These are phyloP conservation scores for Calonectria leucothoes DNA, from an alignment of 2,329 filamentous ascomycete genomes.

Conservation along the genomic window DNA sequence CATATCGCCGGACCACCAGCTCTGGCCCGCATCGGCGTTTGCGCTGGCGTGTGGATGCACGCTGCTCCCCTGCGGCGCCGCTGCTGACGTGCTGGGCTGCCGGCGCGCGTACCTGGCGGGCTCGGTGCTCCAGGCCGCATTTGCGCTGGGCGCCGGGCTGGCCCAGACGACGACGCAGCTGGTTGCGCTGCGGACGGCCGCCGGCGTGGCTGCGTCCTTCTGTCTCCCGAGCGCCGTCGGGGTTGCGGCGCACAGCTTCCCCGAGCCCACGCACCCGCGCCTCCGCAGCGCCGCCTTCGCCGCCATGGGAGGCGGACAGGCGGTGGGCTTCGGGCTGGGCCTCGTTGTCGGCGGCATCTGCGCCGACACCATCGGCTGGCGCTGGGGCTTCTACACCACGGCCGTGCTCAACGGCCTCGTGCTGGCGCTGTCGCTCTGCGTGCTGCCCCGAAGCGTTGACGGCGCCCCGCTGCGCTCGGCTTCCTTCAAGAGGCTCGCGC, in stretches of 20 bases:
- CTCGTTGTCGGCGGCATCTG: slow-evolving; percentile 29
- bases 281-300: background rate
- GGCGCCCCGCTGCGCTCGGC: background rate
- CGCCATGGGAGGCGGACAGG: slow-evolving; percentile 39
- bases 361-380: background rate
- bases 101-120: background rate
- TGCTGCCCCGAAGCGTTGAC: background rate
- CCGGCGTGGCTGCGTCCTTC: background rate
- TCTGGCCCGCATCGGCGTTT: background rate
- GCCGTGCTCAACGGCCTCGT: background rate
- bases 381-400: background rate
- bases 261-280: background rate
- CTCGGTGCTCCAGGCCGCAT: background rate
- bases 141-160: background rate
- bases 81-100: background rate
- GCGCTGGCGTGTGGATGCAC: background rate
- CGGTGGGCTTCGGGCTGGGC: slow-evolving; percentile 58
- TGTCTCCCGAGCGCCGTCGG: background rate
- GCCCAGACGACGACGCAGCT: background rate
- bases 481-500: background rate
- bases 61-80: background rate
- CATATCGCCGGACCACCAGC: background rate
- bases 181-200: background rate
- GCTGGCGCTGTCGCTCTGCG: background rate
- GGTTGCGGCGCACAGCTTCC: background rate